phyloP scores from a whole-genome alignment of 2,329 filamentous ascomycete genomes.

The Teratosphaeria zuluensis region DNA sequence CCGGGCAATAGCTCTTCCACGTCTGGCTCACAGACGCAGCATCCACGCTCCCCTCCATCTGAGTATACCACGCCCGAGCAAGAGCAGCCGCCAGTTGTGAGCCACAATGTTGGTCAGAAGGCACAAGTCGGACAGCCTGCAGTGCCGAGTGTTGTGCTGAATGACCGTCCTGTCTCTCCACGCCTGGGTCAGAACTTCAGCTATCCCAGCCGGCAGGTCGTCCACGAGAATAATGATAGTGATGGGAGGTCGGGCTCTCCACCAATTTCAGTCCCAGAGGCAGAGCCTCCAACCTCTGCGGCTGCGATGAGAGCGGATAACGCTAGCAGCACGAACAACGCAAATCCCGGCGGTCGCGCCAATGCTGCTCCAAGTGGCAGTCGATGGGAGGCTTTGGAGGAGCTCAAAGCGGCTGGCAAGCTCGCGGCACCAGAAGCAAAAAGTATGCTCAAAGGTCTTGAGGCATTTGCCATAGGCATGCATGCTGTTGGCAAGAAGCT shows the following conservation, averaged over 20 bases:
- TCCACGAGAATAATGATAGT: not conserved
- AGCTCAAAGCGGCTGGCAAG: not conserved
- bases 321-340: not conserved
- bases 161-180: not conserved
- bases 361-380: not conserved
- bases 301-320: not conserved
- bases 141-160: not conserved
- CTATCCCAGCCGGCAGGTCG: not conserved
- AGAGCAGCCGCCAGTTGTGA: not conserved
- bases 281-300: not conserved
- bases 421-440: not conserved
- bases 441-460: not conserved
- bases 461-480: not conserved
- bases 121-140: not conserved
- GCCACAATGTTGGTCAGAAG: not conserved
- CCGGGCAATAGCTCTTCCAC: not conserved
- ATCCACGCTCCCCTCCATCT: not conserved
- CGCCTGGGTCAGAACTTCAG: not conserved
- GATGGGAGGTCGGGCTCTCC: not conserved
- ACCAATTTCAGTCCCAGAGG: not conserved
- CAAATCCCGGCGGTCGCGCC: not conserved
- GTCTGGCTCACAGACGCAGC: not conserved
- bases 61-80: not conserved
- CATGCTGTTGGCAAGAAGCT: constrained; percentile 1
- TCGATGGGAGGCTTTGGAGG: not conserved